phyloP scores from a whole-genome alignment of 2,329 filamentous ascomycete genomes.

The Talaromyces sp. region DNA sequence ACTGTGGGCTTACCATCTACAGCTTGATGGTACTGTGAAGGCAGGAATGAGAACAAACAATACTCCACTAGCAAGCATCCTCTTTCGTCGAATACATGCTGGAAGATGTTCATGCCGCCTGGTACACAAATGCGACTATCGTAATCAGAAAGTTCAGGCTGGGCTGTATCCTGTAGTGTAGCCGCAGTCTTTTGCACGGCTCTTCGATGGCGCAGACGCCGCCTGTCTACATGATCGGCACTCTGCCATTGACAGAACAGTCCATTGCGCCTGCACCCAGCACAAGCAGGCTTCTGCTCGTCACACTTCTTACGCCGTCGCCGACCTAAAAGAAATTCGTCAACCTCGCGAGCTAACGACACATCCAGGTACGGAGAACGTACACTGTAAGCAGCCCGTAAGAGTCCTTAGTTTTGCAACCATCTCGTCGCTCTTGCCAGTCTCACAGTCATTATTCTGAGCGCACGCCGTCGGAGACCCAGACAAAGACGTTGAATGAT shows the following conservation, averaged over 20 bases:
- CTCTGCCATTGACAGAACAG: constrained; percentile 12
- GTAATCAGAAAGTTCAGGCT: neutral
- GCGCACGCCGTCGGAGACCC: neutral
- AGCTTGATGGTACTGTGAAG: constrained; percentile 15
- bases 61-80: constrained; percentile 7
- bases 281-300: constrained; percentile 8
- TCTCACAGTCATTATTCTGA: neutral
- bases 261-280: constrained; percentile 5
- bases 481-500: neutral
- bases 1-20: constrained; percentile 11
- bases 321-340: neutral
- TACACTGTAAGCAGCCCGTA: constrained; percentile 14
- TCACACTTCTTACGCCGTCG: constrained; percentile 16
- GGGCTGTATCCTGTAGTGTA: neutral
- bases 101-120: neutral
- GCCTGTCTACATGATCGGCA: constrained; percentile 6
- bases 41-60: constrained; percentile 10
- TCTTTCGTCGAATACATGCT: constrained; percentile 1
- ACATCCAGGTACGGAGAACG: neutral
- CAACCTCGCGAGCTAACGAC: neutral
- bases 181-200: neutral
- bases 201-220: constrained; percentile 7
- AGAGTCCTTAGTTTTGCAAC: constrained; percentile 14
- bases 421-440: neutral
- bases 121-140: neutral